Conservation (phyloP, 2,329 filamentous ascomycete species). For the Chaetomiaceae sp. region DNA sequence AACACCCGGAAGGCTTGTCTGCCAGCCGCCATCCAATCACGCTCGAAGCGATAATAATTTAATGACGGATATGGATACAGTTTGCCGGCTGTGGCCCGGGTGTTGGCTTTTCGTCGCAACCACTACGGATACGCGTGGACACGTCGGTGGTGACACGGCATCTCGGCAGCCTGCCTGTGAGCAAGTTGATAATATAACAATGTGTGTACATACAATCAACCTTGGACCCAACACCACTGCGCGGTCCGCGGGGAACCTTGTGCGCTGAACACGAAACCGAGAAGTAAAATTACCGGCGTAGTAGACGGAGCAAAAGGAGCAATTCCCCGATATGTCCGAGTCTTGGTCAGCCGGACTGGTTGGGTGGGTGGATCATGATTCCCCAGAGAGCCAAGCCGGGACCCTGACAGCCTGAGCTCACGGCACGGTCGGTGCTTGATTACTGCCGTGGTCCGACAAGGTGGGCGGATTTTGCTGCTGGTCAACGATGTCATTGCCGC, state of each 20-base stretch:
- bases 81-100: neutral
- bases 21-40: neutral
- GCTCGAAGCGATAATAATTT: neutral
- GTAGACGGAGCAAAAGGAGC: neutral
- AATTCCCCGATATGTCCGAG: constrained; percentile 5
- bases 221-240: neutral
- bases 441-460: constrained; percentile 3
- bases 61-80: neutral
- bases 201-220: too few relatives aligned
- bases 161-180: neutral
- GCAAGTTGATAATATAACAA: too few relatives aligned
- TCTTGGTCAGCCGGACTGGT: neutral
- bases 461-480: neutral
- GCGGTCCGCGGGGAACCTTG: neutral
- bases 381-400: constrained; percentile 1
- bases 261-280: neutral
- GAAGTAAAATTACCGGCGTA: neutral
- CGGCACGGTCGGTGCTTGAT: constrained; percentile 1
- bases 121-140: neutral
- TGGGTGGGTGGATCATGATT: neutral
- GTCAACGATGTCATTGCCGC: constrained; percentile 5
- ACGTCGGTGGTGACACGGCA: neutral
- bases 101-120: neutral
- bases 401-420: neutral
- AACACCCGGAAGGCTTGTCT: neutral